These are phyloP conservation scores for Cyberlindnera galapagoensis DNA, from an alignment of 805 yeast genomes.

Conservation along the genomic window DNA sequence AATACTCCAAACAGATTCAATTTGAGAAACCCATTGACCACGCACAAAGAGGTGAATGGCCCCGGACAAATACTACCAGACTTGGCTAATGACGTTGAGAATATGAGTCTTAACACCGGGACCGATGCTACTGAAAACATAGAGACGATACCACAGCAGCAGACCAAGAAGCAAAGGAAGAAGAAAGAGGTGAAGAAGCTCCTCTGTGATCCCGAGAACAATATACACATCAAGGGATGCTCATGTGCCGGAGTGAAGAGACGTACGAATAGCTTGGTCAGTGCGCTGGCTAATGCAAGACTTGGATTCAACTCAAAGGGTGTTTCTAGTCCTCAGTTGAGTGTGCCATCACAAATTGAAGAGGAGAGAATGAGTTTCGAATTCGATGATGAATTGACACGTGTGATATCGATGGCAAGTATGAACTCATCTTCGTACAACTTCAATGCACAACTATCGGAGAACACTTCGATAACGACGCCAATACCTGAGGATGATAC, in stretches of 20 bases:
- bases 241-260: slow-evolving; percentile 13
- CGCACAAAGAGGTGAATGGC: slow-evolving; percentile 18
- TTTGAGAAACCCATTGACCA: slow-evolving; percentile 27
- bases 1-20: slow-evolving; percentile 25
- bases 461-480: slow-evolving; percentile 1
- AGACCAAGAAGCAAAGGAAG: slow-evolving; percentile 1
- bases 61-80: slow-evolving; percentile 9
- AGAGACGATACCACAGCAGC: neutral
- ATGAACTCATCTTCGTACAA: slow-evolving; percentile 19
- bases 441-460: slow-evolving; percentile 9
- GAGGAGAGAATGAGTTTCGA: slow-evolving; percentile 11
- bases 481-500: slow-evolving; percentile 1
- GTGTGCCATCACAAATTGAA: slow-evolving; percentile 1
- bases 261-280: slow-evolving; percentile 17
- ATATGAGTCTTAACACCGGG: slow-evolving; percentile 7
- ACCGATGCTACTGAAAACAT: slow-evolving; percentile 3
- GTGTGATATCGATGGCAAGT: slow-evolving; percentile 21
- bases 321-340: neutral
- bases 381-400: slow-evolving; percentile 19
- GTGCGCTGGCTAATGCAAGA: slow-evolving; percentile 20
- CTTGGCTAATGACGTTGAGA: slow-evolving; percentile 16
- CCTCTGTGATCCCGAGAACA: slow-evolving; percentile 3
- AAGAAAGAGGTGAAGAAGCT: slow-evolving; percentile 1
- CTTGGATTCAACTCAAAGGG: slow-evolving; percentile 14
- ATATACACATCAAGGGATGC: slow-evolving; percentile 13